A percentile compares a stretch with the other conserved stretches of the same genome.
Conservation (phyloP, 2,329 filamentous ascomycete genomes). For the Penicillium fuscoglaucum region DNA sequence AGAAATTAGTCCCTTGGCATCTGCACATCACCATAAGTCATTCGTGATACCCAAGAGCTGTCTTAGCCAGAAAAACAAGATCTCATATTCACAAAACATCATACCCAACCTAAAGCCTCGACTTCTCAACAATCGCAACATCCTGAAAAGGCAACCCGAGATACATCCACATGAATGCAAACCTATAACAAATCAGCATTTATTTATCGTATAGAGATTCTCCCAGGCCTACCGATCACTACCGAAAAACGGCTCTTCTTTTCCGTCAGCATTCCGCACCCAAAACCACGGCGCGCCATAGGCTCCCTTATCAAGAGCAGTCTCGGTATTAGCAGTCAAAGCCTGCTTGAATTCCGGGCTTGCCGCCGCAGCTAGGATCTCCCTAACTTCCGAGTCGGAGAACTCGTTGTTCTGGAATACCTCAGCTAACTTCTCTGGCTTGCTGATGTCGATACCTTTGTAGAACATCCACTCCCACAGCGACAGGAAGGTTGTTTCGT, state of each 20-base stretch:
- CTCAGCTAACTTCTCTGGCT: slow-evolving; percentile 54
- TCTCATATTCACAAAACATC: neutral
- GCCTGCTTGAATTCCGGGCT: slow-evolving; percentile 54
- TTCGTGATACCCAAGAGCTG: neutral
- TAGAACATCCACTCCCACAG: slow-evolving; percentile 66
- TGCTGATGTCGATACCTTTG: slow-evolving; percentile 59
- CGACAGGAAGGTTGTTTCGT: slow-evolving; percentile 55
- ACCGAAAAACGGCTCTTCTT: slow-evolving; percentile 71
- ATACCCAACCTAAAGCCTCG: slow-evolving; percentile 12
- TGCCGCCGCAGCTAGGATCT: slow-evolving; percentile 56
- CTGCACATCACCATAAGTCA: neutral
- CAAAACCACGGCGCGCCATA: slow-evolving; percentile 78
- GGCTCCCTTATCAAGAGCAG: slow-evolving; percentile 64
- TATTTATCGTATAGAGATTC: neutral
- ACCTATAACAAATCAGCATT: slow-evolving; percentile 16
- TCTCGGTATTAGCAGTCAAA: slow-evolving; percentile 61
- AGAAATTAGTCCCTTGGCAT: neutral
- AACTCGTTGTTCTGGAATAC: slow-evolving; percentile 34
- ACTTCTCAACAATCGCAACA: slow-evolving; percentile 23
- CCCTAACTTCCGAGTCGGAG: slow-evolving; percentile 49
- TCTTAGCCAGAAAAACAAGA: neutral
- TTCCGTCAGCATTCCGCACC: slow-evolving; percentile 56
- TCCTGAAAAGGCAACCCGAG: slow-evolving; percentile 53
- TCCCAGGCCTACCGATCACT: slow-evolving; percentile 62
- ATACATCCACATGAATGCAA: slow-evolving; percentile 64